Base-by-base conservation (phyloP, 345 rosid species). In the Microcos paniculata region DNA sequence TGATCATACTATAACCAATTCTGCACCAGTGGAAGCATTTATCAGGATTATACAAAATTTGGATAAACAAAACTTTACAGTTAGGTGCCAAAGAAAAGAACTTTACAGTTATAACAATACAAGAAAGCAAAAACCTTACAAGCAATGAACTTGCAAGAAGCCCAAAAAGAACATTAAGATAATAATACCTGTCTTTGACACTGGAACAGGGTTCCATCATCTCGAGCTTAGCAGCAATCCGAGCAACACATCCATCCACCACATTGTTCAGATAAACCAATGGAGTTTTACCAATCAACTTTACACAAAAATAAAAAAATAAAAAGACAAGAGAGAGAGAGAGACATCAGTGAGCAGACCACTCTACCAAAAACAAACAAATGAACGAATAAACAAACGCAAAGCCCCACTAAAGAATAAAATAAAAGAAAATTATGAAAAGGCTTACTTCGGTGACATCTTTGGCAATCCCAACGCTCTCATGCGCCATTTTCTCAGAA, bases 221-320 rank as follows among this genome's bases (percentile, higher is more conserved):
- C 83, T 94, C 96, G 16, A 94, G 94, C 82, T 92, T 94, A 58
- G 94, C 94, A 78, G 97, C 94, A 56, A 94, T 79, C 40, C 92
- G 90, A 42, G 81, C 97, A 73, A 85, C 93, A 77, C 91, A 94
- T 7, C 93, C 98, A 51, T 94, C 91, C 67, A 84, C 84, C 0
- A 94, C 77, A 23, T 79, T 89, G 77, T 94, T 90, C 77, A 94
- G 88, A 80, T 87, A 94, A 71, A 94, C 97, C 82, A 91, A 69
- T 18, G 98, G 98, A 28, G 98, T 94, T 19, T 88, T 90, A 35
- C 97, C 97, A 80, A 94, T 90, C 78, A 94, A 84, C 98, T 94
- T 13, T 59, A 59, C 38, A 65, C 19, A 28, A 9, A 45, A 53
- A 42, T 8, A 2, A 13, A 14, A 64, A 24, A 45, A 38, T 9